Percentiles rank a stretch among this genome's conserved stretches.
phyloP scores from a whole-genome alignment of 192 early-diverging fungal species.

The Linnemannia elongata region DNA sequence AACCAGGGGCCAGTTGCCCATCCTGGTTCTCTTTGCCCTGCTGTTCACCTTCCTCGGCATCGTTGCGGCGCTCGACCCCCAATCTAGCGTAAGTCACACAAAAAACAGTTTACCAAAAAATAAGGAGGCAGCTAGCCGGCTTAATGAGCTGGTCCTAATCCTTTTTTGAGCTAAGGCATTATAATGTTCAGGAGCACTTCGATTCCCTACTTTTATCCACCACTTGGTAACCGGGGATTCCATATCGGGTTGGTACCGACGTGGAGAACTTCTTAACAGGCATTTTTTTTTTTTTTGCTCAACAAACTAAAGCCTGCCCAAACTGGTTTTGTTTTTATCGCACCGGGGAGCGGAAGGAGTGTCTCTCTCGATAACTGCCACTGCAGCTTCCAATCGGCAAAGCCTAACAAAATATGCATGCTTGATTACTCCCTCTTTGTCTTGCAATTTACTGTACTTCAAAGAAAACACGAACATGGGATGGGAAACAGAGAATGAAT shows the following conservation, averaged over 20 bases:
- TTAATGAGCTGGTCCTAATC: background rate
- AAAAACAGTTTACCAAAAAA: background rate
- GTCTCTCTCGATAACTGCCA: no score
- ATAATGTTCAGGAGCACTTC: background rate
- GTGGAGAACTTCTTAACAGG: background rate
- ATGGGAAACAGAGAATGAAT: background rate
- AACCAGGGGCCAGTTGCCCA: background rate
- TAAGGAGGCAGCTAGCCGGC: background rate
- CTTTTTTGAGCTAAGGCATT: background rate
- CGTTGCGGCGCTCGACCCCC: background rate
- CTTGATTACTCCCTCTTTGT: background rate
- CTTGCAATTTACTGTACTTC: background rate
- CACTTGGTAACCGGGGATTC: background rate
- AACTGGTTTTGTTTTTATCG: background rate
- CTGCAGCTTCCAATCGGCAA: background rate
- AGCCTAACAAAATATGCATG: background rate
- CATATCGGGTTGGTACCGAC: background rate
- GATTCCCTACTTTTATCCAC: no score
- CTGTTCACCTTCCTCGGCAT: background rate
- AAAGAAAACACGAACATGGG: background rate
- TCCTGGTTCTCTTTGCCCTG: background rate
- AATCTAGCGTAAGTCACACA: constrained; percentile 1
- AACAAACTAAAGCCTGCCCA: background rate
- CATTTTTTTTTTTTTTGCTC: background rate
- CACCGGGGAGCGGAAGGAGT: background rate